phyloP scores from a whole-genome alignment of 2,329 filamentous ascomycete genomes.

The Ophiostoma fasciatum region DNA sequence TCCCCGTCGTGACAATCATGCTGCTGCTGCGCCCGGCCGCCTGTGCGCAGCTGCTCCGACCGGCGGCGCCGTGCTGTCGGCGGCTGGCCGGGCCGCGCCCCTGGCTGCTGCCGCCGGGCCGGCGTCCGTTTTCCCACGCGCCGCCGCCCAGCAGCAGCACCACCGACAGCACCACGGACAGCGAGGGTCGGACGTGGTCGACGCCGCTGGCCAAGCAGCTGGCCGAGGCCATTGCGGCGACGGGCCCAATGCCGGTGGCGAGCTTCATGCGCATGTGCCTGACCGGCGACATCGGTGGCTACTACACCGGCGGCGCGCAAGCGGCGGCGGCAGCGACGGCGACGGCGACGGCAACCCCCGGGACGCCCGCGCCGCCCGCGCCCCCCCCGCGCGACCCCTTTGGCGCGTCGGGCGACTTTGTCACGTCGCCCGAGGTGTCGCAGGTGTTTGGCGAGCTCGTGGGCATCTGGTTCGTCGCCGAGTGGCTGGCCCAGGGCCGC shows the following conservation, averaged over 20 bases:
- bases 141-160: constrained; percentile 17
- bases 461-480: constrained; percentile 86
- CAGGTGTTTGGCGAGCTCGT: constrained; percentile 93
- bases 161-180: constrained; percentile 6
- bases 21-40: background rate
- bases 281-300: constrained; percentile 78
- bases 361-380: too few relatives aligned
- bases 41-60: constrained; percentile 1
- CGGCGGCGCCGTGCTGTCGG: constrained; percentile 12
- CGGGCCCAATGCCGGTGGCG: constrained; percentile 80
- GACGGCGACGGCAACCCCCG: too few relatives aligned
- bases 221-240: constrained; percentile 74
- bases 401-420: constrained; percentile 84
- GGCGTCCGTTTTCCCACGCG: too few relatives aligned
- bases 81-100: too few relatives aligned
- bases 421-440: constrained; percentile 94
- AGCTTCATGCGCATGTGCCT: constrained; percentile 98
- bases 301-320: constrained; percentile 79
- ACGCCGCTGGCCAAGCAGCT: constrained; percentile 83
- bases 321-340: too few relatives aligned
- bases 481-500: constrained; percentile 86
- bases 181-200: constrained; percentile 57
- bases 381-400: constrained; percentile 64
- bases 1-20: too few relatives aligned
- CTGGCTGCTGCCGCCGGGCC: too few relatives aligned